These are phyloP conservation scores for Sporothrix protearum DNA, from an alignment of 2,329 filamentous ascomycete genomes.

Conservation along the genomic window DNA sequence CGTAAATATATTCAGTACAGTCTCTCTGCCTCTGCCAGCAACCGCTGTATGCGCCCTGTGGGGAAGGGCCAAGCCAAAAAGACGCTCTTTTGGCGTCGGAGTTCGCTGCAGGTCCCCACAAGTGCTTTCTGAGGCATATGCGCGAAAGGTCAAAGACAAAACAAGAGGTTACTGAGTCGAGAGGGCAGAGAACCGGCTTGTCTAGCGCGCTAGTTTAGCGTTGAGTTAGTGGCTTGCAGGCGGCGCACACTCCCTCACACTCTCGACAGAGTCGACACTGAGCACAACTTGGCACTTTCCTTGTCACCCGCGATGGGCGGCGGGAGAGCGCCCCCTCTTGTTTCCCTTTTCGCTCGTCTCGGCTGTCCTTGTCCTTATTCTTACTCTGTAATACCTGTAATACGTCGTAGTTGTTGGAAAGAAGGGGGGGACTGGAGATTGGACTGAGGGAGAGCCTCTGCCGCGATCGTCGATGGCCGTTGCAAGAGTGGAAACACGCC, in stretches of 20 bases:
- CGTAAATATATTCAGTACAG: too few relatives aligned
- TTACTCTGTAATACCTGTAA: too few relatives aligned
- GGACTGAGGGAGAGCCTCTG: neutral
- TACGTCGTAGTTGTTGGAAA: too few relatives aligned
- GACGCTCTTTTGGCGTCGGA: conserved; percentile 7
- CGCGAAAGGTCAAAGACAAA: neutral
- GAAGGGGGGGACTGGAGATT: neutral
- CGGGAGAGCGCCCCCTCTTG: conserved; percentile 13
- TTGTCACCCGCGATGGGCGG: neutral
- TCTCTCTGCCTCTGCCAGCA: neutral
- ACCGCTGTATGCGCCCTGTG: conserved; percentile 8
- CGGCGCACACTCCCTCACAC: neutral
- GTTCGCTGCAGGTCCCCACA: conserved; percentile 7
- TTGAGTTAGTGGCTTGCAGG: neutral
- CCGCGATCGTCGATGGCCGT: conserved; percentile 9
- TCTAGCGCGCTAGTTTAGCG: neutral
- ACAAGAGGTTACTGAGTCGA: neutral
- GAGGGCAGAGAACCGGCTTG: neutral
- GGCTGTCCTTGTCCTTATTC: neutral
- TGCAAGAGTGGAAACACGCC: conserved; percentile 15
- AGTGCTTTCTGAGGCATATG: too few relatives aligned
- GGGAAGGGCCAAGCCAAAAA: neutral
- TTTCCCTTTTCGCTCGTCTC: neutral
- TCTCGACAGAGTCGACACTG: too few relatives aligned
- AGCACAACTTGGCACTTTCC: too few relatives aligned